Percentiles rank a stretch among this genome's conserved stretches.
Evolutionary conservation across 2,329 filamentous ascomycete species (phyloP).

Genomic region (Diaporthe humulicola): DNA sequence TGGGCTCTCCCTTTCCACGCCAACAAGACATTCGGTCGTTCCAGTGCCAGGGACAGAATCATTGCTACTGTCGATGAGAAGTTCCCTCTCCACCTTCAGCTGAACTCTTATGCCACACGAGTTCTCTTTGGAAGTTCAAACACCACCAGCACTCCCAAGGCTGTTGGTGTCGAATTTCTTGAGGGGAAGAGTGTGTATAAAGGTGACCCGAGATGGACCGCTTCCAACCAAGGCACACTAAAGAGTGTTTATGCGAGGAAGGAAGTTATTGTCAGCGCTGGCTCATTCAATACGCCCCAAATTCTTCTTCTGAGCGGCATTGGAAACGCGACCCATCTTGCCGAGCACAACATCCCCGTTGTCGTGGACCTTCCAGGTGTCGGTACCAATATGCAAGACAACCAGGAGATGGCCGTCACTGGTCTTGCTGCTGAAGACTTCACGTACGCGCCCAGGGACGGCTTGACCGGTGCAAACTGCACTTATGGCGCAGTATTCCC

Average conservation of each 20-base stretch:
- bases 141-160: background rate
- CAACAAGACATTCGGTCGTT: constrained; percentile 40
- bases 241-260: constrained; percentile 43
- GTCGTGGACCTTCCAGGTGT: constrained; percentile 62
- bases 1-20: constrained; percentile 42
- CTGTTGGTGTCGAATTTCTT: constrained; percentile 9
- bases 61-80: background rate
- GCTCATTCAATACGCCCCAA: constrained; percentile 62
- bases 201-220: constrained; percentile 20
- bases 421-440: constrained; percentile 41
- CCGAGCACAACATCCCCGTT: constrained; percentile 58
- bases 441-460: constrained; percentile 38
- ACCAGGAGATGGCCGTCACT: constrained; percentile 55
- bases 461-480: constrained; percentile 4
- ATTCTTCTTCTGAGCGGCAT: constrained; percentile 65
- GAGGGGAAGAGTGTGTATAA: constrained; percentile 17
- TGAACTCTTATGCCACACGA: constrained; percentile 33
- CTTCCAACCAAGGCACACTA: constrained; percentile 45
- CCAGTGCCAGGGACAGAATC: constrained; percentile 44
- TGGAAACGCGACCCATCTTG: constrained; percentile 56
- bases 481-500: background rate
- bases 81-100: constrained; percentile 1
- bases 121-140: constrained; percentile 35
- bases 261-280: constrained; percentile 62
- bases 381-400: constrained; percentile 64